phyloP scores from a whole-genome alignment of 208 protist species.

The Trypanosoma theileri region DNA sequence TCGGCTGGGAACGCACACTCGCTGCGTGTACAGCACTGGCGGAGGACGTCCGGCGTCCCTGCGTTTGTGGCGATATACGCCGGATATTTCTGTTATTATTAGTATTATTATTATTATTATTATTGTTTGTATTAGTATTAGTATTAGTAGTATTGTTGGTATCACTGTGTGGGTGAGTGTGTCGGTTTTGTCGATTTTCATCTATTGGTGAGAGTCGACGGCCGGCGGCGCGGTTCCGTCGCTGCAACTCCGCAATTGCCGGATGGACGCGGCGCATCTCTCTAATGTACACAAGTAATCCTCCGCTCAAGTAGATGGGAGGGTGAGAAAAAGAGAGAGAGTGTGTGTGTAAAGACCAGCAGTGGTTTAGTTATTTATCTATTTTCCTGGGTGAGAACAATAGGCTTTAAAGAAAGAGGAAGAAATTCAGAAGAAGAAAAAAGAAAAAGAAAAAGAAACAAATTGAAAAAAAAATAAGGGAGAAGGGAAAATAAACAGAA shows the following conservation, averaged over 20 bases:
- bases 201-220: conserved; percentile 10
- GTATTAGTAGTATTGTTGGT: no score
- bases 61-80: not conserved
- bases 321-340: not conserved
- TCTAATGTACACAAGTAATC: no score
- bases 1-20: not conserved
- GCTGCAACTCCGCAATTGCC: conserved; percentile 28
- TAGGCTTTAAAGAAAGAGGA: no score
- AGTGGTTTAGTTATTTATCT: no score
- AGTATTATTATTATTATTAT: not conserved
- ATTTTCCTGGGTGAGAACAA: no score
- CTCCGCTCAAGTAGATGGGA: not conserved
- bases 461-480: not conserved
- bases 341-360: no score
- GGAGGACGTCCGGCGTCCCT: not conserved
- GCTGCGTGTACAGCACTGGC: not conserved
- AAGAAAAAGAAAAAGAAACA: conserved; percentile 12
- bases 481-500: conserved; percentile 13
- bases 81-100: not conserved
- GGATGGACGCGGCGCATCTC: conserved; percentile 10
- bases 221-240: conserved; percentile 23
- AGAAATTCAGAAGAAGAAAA: not conserved
- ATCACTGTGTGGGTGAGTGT: no score
- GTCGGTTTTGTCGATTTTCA: not conserved
- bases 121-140: not conserved